Base-by-base conservation (phyloP, 2,329 filamentous ascomycete genomes). In the Fusarium agapanthi region DNA sequence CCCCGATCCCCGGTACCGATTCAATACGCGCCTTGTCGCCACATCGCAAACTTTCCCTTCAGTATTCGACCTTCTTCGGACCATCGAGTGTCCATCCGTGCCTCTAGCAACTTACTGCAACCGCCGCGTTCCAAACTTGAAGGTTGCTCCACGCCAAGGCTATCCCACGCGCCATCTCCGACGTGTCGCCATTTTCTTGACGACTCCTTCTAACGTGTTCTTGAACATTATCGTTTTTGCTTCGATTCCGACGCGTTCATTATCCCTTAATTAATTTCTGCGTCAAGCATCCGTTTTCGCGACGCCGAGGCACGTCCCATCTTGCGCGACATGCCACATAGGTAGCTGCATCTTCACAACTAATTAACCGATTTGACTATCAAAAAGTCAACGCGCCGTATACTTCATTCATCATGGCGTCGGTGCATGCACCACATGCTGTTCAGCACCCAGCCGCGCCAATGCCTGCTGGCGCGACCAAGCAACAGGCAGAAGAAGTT, bases 401-500 rank as follows among this genome's bases (percentile, higher is more conserved):
- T 51, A 26, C 64, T 73, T 76, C 76, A 76, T 80, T 54, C 83
- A 88, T 67, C 79, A 97, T 97, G 94, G 91, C 94, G 81, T 95
- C 93, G 72, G 90, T 95, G 79, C 93, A 96, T 84, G 84, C 90
- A 78, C 87, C 90, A 73, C 89, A 91, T 72, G 88, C 89, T 77
- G 88, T 92, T 82, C 89, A 92, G 82, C 88, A 91, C 80, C 88
- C 89, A 72, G 89, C 88, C 76, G 86, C 85, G 67, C 86, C 86
- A 69, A 86, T 95, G 80, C 88, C 91, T 61, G 84, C 87, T 40
- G 91, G 91, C 80, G 86, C 95, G 78, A 95, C 90, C 64, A 92
- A 92, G 78, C 91, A 94, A 79, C 90, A 94, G 80, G 88, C 95
- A 45, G 92, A 95, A 82, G 92, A 94, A 78, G 88, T 93, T 75